Conservation (phyloP, 73 alveolate species). For the Tetrahymena borealis region DNA sequence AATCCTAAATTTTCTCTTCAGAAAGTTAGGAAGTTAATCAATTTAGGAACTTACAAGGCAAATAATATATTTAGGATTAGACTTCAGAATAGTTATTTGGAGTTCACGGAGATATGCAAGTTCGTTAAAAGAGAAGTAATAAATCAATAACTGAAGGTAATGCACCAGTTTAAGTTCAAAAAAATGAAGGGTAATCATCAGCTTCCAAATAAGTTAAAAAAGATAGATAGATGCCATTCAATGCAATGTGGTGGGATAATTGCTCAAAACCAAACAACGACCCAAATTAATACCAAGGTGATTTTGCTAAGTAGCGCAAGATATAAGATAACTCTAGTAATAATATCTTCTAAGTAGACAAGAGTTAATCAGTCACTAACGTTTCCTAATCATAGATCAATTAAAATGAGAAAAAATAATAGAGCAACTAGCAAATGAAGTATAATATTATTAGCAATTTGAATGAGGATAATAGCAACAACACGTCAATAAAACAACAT, state of each 20-base stretch:
- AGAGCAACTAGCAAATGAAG: neutral
- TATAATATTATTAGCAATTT: neutral
- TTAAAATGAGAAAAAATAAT: neutral
- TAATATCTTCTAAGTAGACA: neutral
- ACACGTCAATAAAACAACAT: neutral
- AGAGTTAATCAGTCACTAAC: too few species aligned
- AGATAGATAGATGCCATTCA: neutral
- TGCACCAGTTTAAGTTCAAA: neutral
- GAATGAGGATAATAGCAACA: neutral
- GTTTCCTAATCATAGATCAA: neutral
- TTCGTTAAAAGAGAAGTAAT: neutral
- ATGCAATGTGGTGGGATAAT: neutral
- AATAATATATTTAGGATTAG: neutral
- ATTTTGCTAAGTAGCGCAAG: neutral
- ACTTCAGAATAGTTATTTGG: neutral
- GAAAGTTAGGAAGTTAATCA: neutral
- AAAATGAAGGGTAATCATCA: neutral
- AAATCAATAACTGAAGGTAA: neutral
- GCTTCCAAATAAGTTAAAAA: neutral
- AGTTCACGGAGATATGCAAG: neutral
- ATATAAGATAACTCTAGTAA: neutral
- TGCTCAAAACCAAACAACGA: neutral
- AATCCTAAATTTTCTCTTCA: neutral
- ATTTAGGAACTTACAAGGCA: neutral
- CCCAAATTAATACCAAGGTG: neutral